Base-by-base conservation (phyloP, 2,329 filamentous ascomycete genomes). In the Phaeoacremonium minimum region DNA sequence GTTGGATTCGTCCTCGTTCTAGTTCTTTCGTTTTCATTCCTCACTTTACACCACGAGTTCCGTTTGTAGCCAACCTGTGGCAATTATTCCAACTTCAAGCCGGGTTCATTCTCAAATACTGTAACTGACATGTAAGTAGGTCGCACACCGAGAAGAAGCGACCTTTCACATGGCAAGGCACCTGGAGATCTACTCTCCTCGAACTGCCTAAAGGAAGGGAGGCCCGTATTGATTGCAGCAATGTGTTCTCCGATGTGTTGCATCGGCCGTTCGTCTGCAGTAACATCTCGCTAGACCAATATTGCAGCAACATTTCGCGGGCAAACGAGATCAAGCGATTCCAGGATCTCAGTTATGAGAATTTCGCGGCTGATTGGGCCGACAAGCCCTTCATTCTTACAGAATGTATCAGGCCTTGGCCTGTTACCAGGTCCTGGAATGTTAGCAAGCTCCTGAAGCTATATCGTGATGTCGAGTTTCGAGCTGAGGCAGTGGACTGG, bases 401-500 rank as follows among this genome's bases (percentile, higher is more conserved):
- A 6, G 67, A 79, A 11, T 87, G 85, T 13, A 85, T 96, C 41
- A 85, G 81, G 51, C 57, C 77, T 43, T 97, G 93, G 91, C 86
- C 87, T 2, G 80, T 83, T 1, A 89, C 76, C 58, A 69, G 72
- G 26, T 66, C 75, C 18, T 97, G 91, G 91, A 82, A 76, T 4
- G 73, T 85, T 9, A 71, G 83, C n/a, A 63, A 63, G 8, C 70
- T 97, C 1, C 65, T 84, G 1, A 51, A 67, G n/a, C 66, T 70
- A 42, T 88, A 89, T 55, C 67, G 72, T 1, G 62, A 81, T 33
- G 73, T 83, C 4, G 71, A 76, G 34, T 96, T 97, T 60, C 80
- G 88, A 28, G 91, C 91, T 8, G 93, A 97, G 69, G 85, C 89
- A 1, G 90, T 97, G 5, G 88, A 96, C 62, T 97, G 91, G 91